A percentile compares a stretch with the other conserved stretches of the same genome.
Conservation (phyloP, 2,329 filamentous ascomycete species). For the Trichoderma asperellum region DNA sequence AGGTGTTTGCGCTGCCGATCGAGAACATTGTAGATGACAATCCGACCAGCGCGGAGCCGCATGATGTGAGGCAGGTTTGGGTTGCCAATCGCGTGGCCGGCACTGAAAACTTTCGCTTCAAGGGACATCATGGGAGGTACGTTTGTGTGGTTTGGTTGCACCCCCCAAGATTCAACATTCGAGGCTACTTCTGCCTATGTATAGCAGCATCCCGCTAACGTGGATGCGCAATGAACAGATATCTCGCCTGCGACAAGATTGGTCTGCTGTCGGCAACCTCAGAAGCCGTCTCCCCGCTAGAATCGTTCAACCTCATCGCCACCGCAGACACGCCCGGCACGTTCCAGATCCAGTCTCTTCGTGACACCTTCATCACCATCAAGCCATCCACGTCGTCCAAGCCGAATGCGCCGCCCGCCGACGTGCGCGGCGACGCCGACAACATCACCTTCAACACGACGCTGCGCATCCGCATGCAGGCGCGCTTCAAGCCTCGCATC, state of each 20-base stretch:
- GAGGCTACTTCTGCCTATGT: too few relatives aligned
- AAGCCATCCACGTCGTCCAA: slow-evolving; percentile 58
- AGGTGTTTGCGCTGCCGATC: slow-evolving; percentile 78
- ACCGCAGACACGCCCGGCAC: slow-evolving; percentile 68
- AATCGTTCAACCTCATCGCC: slow-evolving; percentile 74
- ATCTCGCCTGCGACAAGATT: slow-evolving; percentile 82
- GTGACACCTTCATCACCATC: slow-evolving; percentile 70
- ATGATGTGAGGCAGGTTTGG: slow-evolving; percentile 96
- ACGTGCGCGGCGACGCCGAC: slow-evolving; percentile 77
- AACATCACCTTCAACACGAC: slow-evolving; percentile 70
- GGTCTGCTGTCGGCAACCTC: slow-evolving; percentile 76
- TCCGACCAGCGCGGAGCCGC: slow-evolving; percentile 84
- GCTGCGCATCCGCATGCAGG: slow-evolving; percentile 88
- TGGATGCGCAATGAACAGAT: slow-evolving; percentile 55
- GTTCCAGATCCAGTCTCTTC: slow-evolving; percentile 74
- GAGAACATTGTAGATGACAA: slow-evolving; percentile 89
- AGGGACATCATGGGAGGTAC: slow-evolving; percentile 86
- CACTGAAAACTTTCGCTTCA: slow-evolving; percentile 81
- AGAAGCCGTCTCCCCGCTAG: slow-evolving; percentile 81
- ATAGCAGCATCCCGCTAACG: not conserved
- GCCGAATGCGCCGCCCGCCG: slow-evolving; percentile 52
- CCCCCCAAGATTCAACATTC: too few relatives aligned
- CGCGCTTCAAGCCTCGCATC: slow-evolving; percentile 84
- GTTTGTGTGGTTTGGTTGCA: not conserved
- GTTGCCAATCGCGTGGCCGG: slow-evolving; percentile 82